These are phyloP conservation scores for Ottelia alismoides DNA, from an alignment of 106 monocot species.

Conservation along the genomic window DNA sequence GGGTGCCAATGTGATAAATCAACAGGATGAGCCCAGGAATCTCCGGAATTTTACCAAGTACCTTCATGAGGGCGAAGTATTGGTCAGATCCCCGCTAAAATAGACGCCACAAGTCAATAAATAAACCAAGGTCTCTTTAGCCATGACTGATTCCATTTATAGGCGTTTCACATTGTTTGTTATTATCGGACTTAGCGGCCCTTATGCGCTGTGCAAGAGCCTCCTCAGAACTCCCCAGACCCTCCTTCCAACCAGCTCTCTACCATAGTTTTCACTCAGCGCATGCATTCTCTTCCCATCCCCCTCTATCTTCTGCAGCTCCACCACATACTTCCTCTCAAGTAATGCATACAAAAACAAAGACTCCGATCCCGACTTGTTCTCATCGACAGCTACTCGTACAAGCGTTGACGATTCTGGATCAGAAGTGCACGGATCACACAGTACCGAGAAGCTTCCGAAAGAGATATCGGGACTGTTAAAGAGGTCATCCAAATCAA, in stretches of 20 bases:
- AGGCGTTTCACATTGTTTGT: conserved; percentile 4
- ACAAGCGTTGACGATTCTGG: conserved; percentile 44
- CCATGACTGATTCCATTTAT: conserved; percentile 12
- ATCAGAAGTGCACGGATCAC: conserved; percentile 36
- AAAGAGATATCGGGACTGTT: conserved; percentile 39
- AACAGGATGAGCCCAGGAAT: no score
- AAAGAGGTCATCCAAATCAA: conserved; percentile 57
- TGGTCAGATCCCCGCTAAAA: no score
- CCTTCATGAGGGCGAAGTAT: no score
- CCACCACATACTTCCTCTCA: conserved; percentile 39
- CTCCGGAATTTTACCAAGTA: no score
- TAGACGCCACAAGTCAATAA: no score
- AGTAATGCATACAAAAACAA: conserved; percentile 54
- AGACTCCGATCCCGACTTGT: conserved; percentile 24
- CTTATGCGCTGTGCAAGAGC: conserved; percentile 47
- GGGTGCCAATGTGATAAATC: no score
- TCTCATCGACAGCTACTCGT: conserved; percentile 33
- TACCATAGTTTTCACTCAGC: conserved; percentile 49
- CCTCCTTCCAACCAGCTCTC: conserved; percentile 52
- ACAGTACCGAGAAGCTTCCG: conserved; percentile 52
- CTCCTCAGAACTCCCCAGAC: conserved; percentile 44
- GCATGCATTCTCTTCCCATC: conserved; percentile 42
- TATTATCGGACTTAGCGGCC: conserved; percentile 17
- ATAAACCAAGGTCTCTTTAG: no score
- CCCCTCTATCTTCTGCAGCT: conserved; percentile 41